phyloP scores from a whole-genome alignment of 306 rosid species.

The Hippophae tibetana region DNA sequence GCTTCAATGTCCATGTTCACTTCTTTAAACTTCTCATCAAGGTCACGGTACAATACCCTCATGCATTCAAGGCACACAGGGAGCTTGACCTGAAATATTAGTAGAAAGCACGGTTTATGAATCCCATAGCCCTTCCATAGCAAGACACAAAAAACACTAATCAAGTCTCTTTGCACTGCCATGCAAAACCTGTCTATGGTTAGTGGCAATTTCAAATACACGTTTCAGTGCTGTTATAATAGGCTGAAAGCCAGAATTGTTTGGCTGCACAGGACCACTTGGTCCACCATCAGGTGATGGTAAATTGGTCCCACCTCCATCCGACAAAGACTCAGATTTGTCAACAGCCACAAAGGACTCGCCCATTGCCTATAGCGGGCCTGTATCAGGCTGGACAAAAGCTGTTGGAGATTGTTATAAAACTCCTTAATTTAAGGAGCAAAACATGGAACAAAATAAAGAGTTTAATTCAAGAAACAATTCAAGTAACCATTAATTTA shows the following conservation, averaged over 20 bases:
- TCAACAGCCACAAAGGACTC: slow-evolving; percentile 89
- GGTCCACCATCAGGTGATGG: slow-evolving; percentile 47
- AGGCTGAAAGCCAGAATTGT: slow-evolving; percentile 68
- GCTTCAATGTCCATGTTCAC: slow-evolving; percentile 82
- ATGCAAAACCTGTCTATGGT: slow-evolving; percentile 69
- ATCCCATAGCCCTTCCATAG: not conserved
- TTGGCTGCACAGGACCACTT: slow-evolving; percentile 47
- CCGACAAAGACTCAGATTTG: slow-evolving; percentile 67
- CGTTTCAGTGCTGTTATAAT: slow-evolving; percentile 67
- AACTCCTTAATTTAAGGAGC: no score
- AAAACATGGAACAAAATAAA: no score
- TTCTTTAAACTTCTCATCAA: slow-evolving; percentile 91
- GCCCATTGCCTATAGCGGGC: slow-evolving; percentile 81
- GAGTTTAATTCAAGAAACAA: no score
- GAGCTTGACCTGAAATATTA: slow-evolving; percentile 67
- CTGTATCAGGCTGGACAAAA: slow-evolving; percentile 31
- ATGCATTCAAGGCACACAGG: slow-evolving; percentile 97
- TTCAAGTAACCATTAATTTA: no score
- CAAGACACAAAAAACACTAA: not conserved
- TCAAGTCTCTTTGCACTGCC: slow-evolving; percentile 2
- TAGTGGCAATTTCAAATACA: slow-evolving; percentile 92
- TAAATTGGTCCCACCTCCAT: slow-evolving; percentile 57
- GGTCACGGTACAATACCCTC: slow-evolving; percentile 84
- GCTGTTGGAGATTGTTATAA: no score
- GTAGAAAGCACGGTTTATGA: slow-evolving; percentile 11